Evolutionary conservation across 495 filamentous ascomycete species (phyloP).

Genomic region (Achaetomiella virescens): DNA sequence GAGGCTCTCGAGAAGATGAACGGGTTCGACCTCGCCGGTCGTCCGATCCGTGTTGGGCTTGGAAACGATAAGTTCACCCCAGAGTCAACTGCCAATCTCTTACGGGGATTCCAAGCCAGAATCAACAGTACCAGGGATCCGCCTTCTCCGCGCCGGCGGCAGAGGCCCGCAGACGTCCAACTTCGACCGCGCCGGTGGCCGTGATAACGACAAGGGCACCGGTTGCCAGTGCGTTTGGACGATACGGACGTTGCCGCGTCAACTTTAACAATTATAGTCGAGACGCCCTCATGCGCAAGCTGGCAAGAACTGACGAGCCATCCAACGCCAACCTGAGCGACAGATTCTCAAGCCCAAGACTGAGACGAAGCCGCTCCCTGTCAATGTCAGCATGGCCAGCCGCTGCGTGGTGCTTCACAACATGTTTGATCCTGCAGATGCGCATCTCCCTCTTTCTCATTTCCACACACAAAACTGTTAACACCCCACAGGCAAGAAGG

Average conservation of each 20-base stretch:
- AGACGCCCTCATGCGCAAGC: conserved; percentile 95
- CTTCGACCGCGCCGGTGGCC: conserved; percentile 88
- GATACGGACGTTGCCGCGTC: conserved; percentile 95
- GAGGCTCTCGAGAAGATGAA: conserved; percentile 99
- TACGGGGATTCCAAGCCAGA: conserved; percentile 83
- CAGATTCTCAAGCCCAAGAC: conserved; percentile 72
- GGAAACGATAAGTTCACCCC: conserved; percentile 99
- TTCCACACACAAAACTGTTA: conserved; percentile 29
- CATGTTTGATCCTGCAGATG: conserved; percentile 86
- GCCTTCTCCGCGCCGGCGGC: conserved; percentile 85
- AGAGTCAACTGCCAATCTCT: conserved; percentile 84
- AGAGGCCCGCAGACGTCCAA: conserved; percentile 81
- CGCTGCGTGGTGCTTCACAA: conserved; percentile 91
- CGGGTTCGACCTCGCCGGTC: conserved; percentile 95
- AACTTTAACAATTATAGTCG: conserved; percentile 99
- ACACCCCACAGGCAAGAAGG: conserved; percentile 68
- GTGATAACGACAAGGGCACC: conserved; percentile 85
- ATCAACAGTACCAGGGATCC: conserved; percentile 83
- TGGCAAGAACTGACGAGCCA: conserved; percentile 91
- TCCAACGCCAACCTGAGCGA: conserved; percentile 57
- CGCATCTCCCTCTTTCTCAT: conserved; percentile 17
- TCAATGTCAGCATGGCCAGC: conserved; percentile 88
- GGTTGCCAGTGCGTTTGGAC: conserved; percentile 93
- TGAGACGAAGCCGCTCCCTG: conserved; percentile 65
- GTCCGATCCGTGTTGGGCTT: conserved; percentile 96